Conservation (phyloP, 768 basidiomycete species). For the Gymnopilus junonius region DNA sequence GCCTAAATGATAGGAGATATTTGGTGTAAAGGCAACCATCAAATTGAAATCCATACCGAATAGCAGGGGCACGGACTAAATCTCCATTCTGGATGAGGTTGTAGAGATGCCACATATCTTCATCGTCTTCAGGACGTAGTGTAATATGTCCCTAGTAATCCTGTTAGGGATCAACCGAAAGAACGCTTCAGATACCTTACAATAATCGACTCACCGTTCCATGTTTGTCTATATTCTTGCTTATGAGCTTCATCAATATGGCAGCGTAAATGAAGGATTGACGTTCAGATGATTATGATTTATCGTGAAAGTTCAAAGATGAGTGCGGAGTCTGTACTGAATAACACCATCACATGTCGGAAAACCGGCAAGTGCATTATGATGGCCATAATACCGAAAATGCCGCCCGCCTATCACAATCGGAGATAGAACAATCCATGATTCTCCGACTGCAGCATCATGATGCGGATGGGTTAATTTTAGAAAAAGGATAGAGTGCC, state of each 20-base stretch:
- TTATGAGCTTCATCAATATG: conserved; percentile 79
- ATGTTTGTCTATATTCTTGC: conserved; percentile 83
- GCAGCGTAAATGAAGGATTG: conserved; percentile 1
- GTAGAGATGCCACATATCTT: conserved; percentile 99
- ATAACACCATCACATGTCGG: background rate
- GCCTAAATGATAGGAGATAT: conserved; percentile 45
- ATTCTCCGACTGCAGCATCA: too few relatives aligned
- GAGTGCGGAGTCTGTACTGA: too few relatives aligned
- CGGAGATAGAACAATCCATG: too few relatives aligned
- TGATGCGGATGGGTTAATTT: background rate
- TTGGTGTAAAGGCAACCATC: background rate
- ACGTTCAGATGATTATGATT: too few relatives aligned
- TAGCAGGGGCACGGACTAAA: conserved; percentile 80
- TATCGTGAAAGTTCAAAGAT: too few relatives aligned
- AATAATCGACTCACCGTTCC: conserved; percentile 59
- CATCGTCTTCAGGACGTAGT: conserved; percentile 95
- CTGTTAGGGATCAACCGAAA: conserved; percentile 36
- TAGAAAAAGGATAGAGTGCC: background rate
- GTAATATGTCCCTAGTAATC: conserved; percentile 82
- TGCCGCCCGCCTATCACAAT: background rate
- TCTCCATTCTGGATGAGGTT: conserved; percentile 94
- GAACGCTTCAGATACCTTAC: conserved; percentile 8
- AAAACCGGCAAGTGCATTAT: conserved; percentile 7
- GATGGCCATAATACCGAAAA: background rate
- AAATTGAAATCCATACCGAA: conserved; percentile 59